Percentiles rank a stretch among this genome's conserved stretches.
These are phyloP conservation scores for Hypoxylon sp. DNA, from an alignment of 2,329 filamentous ascomycete genomes.

Conservation along the genomic window DNA sequence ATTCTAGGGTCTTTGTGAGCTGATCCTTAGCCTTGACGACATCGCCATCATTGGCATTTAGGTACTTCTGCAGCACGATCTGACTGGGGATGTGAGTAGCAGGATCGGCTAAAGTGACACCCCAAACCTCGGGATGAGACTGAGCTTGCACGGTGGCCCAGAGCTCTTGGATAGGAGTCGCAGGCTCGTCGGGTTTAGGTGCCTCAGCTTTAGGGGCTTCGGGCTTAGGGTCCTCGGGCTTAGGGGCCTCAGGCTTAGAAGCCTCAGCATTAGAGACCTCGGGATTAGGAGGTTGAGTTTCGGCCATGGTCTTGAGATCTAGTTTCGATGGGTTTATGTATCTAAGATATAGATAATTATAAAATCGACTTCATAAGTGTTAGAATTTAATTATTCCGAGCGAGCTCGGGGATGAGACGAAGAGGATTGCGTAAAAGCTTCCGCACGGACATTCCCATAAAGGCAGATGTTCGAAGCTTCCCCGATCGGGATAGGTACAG, in stretches of 20 bases:
- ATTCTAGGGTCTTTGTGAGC: constrained; percentile 82
- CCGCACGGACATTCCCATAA: constrained; percentile 13
- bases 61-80: constrained; percentile 91
- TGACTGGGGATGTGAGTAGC: constrained; percentile 78
- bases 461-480: constrained; percentile 34
- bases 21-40: constrained; percentile 81
- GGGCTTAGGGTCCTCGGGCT: constrained; percentile 32
- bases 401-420: constrained; percentile 19
- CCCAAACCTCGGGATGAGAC: constrained; percentile 86
- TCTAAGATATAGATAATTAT: background rate
- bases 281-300: constrained; percentile 34
- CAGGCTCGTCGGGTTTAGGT: constrained; percentile 48
- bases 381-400: constrained; percentile 3
- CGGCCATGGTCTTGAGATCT: constrained; percentile 31
- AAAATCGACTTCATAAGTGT: background rate
- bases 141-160: constrained; percentile 50
- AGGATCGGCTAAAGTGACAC: constrained; percentile 74
- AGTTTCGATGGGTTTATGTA: background rate
- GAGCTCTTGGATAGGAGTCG: constrained; percentile 53
- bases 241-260: constrained; percentile 1
- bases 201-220: constrained; percentile 43
- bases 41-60: constrained; percentile 89
- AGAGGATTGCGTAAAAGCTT: constrained; percentile 19
- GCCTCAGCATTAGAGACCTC: constrained; percentile 29
- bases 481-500: constrained; percentile 29